Evolutionary conservation across 2,329 filamentous ascomycete species (phyloP), one percentile per base, ranked within the genome.

Genomic region (Aspergillus pseudoviridinutans): DNA sequence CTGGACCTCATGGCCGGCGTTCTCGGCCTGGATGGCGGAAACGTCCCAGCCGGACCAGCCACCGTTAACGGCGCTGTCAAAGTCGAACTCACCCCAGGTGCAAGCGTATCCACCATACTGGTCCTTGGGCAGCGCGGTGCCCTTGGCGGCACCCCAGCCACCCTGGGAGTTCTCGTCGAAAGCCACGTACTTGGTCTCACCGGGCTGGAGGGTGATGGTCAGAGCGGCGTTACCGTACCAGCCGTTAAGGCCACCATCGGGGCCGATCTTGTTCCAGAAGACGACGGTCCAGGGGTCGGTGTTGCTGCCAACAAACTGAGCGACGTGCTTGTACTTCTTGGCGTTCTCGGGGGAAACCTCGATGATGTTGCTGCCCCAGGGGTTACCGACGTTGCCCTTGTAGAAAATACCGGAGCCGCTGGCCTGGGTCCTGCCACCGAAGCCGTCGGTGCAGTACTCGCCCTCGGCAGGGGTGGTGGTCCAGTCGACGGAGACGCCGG

Each of bases 61-160:
- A 35, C 66, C 41, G 66, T 75, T 76, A 53, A 58, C 53, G 25
- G 46, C 25, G 66, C 64, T 69, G 59, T 65, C 66, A 56, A 77
- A 74, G 64, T 71, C 68, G 53, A 76, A 74, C 58, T 77, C 74
- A 63, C 74, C 74, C 73, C 73, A 77, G 63, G 74, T 76, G 63
- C 65, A 68, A n/a, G 71, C 65, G 51, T 71, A 74, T 6, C 64
- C 61, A 46, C 74, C 74, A 49, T 59, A 64, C 6, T 53, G 8
- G 54, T 66, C 63, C 27, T 55, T 67, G 54, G 72, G 71, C 10
- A 74, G 63, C 22, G 53, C 44, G 27, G 64, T 60, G 42, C 68
- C 66, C 50, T 63, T 60, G 46, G 63, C 56, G 47, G 71, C 72
- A 62, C 71, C 66, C 66, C 72, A 75, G 51, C 65, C 71, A 68